Evolutionary conservation across 208 protist genomes (phyloP), one percentile per base, ranked within the genome.

Genomic region (Porcisia hertigi): DNA sequence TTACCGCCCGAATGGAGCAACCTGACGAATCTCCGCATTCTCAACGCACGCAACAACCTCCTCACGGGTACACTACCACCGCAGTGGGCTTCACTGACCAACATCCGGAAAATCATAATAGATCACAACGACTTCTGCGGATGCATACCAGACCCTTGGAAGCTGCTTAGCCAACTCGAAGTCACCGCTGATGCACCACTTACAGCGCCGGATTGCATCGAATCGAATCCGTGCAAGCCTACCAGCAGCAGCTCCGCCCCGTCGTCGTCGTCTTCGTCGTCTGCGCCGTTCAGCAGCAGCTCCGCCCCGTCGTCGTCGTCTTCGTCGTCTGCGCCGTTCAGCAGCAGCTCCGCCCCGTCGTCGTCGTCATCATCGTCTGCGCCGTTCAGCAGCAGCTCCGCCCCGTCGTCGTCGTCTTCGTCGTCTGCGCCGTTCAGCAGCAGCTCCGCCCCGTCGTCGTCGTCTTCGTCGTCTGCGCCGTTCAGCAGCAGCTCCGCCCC

Each of bases 231-330:
- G 59, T 64, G 25, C 41, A 25, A 23, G 34, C 59, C 59, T 23
- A 41, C 59, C 59, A 64, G 59, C 59, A 64, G 59, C 59, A 64
- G 59, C 59, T 64, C 59, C 12, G 59, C 59, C 12, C 59, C n/a
- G n/a, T 43, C 59, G 59, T 64, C 59, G 30, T 64, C 59, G 34
- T 64, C 59, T 23, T 39, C 59, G 9, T 23, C 25, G n/a, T n/a
- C n/a, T n/a, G n/a, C n/a, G n/a, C n/a, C n/a, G n/a, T n/a, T n/a
- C n/a, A n/a, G n/a, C n/a, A n/a, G n/a, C n/a, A n/a, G n/a, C n/a
- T n/a, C n/a, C n/a, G n/a, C n/a, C n/a, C n/a, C n/a, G n/a, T n/a
- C n/a, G n/a, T n/a, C n/a, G n/a, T n/a, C n/a, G n/a, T n/a, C n/a
- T n/a, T n/a, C n/a, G n/a, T n/a, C n/a, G n/a, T n/a, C n/a, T n/a